Evolutionary conservation across 768 basidiomycete species (phyloP).

Genomic region (Chalciporus chontae): DNA sequence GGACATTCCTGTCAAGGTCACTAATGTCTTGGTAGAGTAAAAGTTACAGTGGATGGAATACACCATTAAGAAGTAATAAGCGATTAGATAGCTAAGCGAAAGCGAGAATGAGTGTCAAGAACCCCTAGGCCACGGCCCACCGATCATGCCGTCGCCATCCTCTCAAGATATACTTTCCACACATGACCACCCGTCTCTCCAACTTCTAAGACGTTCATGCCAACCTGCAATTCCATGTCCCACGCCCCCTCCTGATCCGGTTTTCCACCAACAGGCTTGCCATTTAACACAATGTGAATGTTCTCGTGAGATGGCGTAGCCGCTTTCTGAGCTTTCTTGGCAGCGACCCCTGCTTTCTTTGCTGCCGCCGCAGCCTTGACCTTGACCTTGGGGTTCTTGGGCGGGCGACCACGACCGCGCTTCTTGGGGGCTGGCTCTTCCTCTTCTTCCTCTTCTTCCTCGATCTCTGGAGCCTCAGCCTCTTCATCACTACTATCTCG

Average conservation of each 20-base stretch:
- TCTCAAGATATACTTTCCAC: slow-evolving; percentile 70
- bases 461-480: slow-evolving; percentile 42
- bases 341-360: slow-evolving; percentile 32
- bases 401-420: slow-evolving; percentile 37
- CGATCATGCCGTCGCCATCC: slow-evolving; percentile 28
- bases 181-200: slow-evolving; percentile 66
- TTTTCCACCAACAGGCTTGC: slow-evolving; percentile 43
- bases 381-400: slow-evolving; percentile 33
- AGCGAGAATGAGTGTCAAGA: slow-evolving; percentile 4
- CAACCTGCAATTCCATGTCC: slow-evolving; percentile 57
- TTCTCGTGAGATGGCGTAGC: slow-evolving; percentile 38
- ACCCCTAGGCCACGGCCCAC: background rate
- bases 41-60: slow-evolving; percentile 24
- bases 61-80: slow-evolving; percentile 33
- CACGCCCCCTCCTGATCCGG: slow-evolving; percentile 50
- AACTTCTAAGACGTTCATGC: slow-evolving; percentile 64
- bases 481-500: slow-evolving; percentile 57
- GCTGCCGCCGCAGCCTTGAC: slow-evolving; percentile 28
- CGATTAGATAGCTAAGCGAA: slow-evolving; percentile 22
- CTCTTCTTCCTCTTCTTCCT: slow-evolving; percentile 42
- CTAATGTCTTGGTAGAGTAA: slow-evolving; percentile 23
- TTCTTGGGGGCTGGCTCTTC: slow-evolving; percentile 37
- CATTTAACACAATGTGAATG: slow-evolving; percentile 64
- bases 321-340: slow-evolving; percentile 47
- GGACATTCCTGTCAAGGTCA: background rate